Percentiles rank a stretch among this genome's conserved stretches.
Evolutionary conservation across 2,329 filamentous ascomycete species (phyloP).

Genomic region (Apiospora kogelbergensis): DNA sequence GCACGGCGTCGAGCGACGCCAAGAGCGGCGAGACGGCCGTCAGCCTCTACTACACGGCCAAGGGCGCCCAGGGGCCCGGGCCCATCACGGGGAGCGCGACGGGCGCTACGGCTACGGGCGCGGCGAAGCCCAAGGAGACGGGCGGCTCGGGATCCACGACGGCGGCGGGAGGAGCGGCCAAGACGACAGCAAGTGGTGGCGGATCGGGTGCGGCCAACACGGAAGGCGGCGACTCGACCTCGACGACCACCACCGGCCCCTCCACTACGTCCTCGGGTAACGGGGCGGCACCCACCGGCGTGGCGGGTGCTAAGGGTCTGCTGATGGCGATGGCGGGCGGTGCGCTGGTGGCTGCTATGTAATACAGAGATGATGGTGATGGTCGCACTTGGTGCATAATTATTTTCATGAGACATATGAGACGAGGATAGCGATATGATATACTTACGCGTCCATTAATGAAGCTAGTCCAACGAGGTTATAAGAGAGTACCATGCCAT

Average conservation of each 20-base stretch:
- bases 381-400: not conserved
- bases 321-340: constrained; percentile 27
- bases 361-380: not conserved
- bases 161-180: not conserved
- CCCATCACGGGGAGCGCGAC: constrained; percentile 41
- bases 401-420: not conserved
- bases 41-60: constrained; percentile 42
- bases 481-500: not conserved
- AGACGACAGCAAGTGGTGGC: not conserved
- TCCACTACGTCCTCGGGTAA: constrained; percentile 19
- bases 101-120: constrained; percentile 28
- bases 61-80: constrained; percentile 38
- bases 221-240: not conserved
- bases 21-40: constrained; percentile 38
- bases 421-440: not conserved
- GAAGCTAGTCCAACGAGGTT: not conserved
- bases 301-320: constrained; percentile 23
- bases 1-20: constrained; percentile 31
- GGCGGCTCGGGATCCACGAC: not conserved
- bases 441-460: not conserved
- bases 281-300: constrained; percentile 27
- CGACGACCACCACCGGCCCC: not conserved
- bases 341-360: constrained; percentile 30
- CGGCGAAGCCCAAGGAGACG: not conserved
- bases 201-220: not conserved